Evolutionary conservation across 208 protist genomes (phyloP).

Genomic region (Sergeia podlipaevii): DNA sequence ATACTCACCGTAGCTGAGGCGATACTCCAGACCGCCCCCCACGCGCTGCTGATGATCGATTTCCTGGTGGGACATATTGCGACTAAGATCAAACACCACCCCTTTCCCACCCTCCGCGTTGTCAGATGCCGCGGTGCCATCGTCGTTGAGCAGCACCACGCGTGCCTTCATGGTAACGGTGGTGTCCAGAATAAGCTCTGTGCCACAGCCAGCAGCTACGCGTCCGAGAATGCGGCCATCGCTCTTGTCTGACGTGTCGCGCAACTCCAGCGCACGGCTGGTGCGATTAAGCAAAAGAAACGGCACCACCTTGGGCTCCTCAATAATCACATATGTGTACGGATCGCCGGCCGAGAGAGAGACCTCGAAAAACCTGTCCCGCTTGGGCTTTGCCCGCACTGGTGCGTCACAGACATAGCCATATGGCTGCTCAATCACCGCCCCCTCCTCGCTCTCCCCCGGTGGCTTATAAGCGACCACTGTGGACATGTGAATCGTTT

Average conservation of each 20-base stretch:
- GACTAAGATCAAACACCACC: conserved; percentile 4
- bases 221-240: conserved; percentile 50
- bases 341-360: conserved; percentile 51
- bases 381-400: background rate
- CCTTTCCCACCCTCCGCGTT: background rate
- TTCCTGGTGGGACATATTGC: conserved; percentile 6
- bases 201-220: conserved; percentile 40
- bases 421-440: background rate
- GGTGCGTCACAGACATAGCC: background rate
- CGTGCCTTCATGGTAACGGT: conserved; percentile 32
- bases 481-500: conserved; percentile 65
- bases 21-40: conserved; percentile 35
- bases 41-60: too few relatives aligned
- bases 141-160: conserved; percentile 14
- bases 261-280: conserved; percentile 29
- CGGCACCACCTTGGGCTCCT: conserved; percentile 49
- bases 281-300: conserved; percentile 81
- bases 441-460: background rate
- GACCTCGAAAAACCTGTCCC: conserved; percentile 64
- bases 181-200: conserved; percentile 42
- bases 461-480: conserved; percentile 55
- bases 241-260: conserved; percentile 35
- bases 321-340: conserved; percentile 83
- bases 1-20: conserved; percentile 37
- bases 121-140: too few relatives aligned